These are phyloP conservation scores for Whalleya microplaca DNA, from an alignment of 2,329 filamentous ascomycete genomes.

Conservation along the genomic window DNA sequence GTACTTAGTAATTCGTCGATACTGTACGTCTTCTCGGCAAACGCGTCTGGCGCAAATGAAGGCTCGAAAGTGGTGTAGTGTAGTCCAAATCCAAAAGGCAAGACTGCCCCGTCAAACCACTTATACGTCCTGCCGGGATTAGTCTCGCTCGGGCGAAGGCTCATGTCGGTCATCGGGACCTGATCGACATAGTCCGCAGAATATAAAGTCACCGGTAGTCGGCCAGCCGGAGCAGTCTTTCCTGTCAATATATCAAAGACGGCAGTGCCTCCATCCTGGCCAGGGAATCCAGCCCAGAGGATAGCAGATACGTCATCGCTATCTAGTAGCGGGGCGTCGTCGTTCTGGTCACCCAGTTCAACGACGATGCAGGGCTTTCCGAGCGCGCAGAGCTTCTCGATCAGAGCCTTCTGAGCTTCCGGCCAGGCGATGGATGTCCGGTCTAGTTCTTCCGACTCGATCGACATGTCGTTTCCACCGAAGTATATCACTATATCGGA, in stretches of 20 bases:
- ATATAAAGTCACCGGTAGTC: constrained; percentile 52
- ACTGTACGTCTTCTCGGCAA: constrained; percentile 17
- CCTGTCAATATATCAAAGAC: constrained; percentile 53
- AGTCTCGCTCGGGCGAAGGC: constrained; percentile 45
- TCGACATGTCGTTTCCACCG: constrained; percentile 57
- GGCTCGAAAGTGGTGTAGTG: constrained; percentile 53
- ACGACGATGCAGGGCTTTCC: constrained; percentile 56
- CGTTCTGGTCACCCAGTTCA: constrained; percentile 53
- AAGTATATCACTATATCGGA: constrained; percentile 59
- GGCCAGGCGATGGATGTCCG: constrained; percentile 57
- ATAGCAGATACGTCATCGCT: constrained; percentile 51
- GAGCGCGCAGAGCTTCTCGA: constrained; percentile 43
- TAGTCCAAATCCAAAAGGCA: constrained; percentile 51
- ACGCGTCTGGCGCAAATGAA: constrained; percentile 14
- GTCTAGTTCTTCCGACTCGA: constrained; percentile 58
- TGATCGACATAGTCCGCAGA: constrained; percentile 48
- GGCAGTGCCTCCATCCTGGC: constrained; percentile 55
- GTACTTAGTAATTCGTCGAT: constrained; percentile 41
- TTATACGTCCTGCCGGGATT: constrained; percentile 54
- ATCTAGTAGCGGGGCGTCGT: constrained; percentile 46
- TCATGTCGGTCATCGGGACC: constrained; percentile 55
- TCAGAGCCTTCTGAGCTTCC: constrained; percentile 54
- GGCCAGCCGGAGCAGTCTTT: constrained; percentile 48
- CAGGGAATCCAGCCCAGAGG: constrained; percentile 56
- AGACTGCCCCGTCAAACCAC: constrained; percentile 51